Evolutionary conservation across 73 alveolate species (phyloP).

Genomic region (Breviolum minutum): DNA sequence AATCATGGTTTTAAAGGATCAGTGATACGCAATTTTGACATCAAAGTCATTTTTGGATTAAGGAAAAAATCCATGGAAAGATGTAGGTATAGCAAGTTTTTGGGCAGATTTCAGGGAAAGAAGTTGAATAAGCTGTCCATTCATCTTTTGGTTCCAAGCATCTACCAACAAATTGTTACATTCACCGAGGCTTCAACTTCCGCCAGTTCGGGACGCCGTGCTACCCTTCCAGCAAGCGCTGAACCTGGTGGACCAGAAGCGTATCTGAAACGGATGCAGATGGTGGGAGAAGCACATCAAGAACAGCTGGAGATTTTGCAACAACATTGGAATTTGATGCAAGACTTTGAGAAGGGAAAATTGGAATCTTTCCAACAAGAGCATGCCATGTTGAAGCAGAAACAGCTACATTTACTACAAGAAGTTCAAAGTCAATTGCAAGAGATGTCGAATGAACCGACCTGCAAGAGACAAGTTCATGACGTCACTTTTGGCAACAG

Average conservation of each 20-base stretch:
- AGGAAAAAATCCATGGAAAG: too few species aligned
- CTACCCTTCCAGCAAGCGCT: too few species aligned
- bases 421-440: slow-evolving; percentile 5
- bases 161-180: too few species aligned
- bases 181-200: background rate
- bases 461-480: background rate
- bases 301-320: slow-evolving; percentile 28
- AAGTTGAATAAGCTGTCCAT: too few species aligned
- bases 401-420: slow-evolving; percentile 7
- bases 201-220: background rate
- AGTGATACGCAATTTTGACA: too few species aligned
- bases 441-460: background rate
- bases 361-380: background rate
- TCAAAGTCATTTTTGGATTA: too few species aligned
- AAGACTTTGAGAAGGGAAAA: slow-evolving; percentile 34
- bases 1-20: too few species aligned
- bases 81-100: too few species aligned
- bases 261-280: background rate
- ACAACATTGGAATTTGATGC: slow-evolving; percentile 21
- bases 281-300: slow-evolving; percentile 22
- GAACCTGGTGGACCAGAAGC: background rate
- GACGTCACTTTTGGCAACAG: slow-evolving; percentile 2
- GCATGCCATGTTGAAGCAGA: slow-evolving; percentile 4
- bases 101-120: too few species aligned
- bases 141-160: too few species aligned